Evolutionary conservation across 139 green algal genomes (phyloP).

Genomic region (Chlamydomonas schloesseri): DNA sequence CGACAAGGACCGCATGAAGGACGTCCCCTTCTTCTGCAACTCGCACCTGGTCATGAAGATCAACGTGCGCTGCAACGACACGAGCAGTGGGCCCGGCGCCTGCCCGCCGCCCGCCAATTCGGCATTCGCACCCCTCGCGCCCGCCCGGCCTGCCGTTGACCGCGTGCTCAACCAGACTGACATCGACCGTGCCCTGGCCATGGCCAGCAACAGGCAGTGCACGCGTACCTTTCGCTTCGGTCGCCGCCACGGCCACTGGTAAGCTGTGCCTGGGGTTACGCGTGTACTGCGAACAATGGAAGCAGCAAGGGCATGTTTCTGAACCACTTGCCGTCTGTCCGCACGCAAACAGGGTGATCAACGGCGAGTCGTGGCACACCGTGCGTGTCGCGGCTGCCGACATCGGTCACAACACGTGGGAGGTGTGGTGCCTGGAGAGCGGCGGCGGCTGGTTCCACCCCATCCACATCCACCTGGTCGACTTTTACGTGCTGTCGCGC

Average conservation of each 20-base stretch:
- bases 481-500: not conserved
- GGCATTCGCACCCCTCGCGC: not conserved
- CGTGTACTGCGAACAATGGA: no score
- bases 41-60: slow-evolving; percentile 18
- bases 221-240: not conserved
- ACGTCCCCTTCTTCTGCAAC: slow-evolving; percentile 35
- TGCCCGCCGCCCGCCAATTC: not conserved
- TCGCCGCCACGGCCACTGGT: not conserved
- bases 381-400: not conserved
- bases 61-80: not conserved
- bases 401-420: slow-evolving; percentile 20
- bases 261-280: no score
- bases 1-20: not conserved
- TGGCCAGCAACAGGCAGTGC: not conserved
- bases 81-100: no score
- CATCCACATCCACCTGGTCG: slow-evolving; percentile 33
- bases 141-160: not conserved
- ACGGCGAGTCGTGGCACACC: slow-evolving; percentile 17
- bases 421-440: slow-evolving; percentile 17
- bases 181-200: not conserved
- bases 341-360: slow-evolving; percentile 1
- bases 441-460: slow-evolving; percentile 29
- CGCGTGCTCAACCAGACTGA: not conserved
- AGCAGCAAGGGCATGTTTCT: no score
- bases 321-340: no score